Conservation (phyloP, 805 yeast genomes). For the Candida ipomoeae region DNA sequence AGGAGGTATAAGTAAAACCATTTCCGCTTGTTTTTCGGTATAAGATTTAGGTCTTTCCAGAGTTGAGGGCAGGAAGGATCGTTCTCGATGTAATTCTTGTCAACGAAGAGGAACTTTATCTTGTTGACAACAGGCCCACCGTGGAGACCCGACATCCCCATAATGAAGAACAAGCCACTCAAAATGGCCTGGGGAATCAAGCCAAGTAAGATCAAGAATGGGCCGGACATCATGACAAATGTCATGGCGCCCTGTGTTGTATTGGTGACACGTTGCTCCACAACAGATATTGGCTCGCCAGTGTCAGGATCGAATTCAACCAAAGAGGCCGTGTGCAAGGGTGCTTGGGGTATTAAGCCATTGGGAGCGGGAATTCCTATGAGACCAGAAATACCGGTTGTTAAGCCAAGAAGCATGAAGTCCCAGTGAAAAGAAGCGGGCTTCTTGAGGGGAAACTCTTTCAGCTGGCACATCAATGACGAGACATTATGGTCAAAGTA, state of each 20-base stretch:
- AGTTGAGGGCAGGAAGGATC: conserved; percentile 36
- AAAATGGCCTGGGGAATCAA: conserved; percentile 88
- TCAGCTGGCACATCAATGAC: conserved; percentile 85
- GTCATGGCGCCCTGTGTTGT: conserved; percentile 80
- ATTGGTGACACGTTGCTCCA: conserved; percentile 87
- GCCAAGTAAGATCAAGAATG: conserved; percentile 75
- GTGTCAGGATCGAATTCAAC: conserved; percentile 47
- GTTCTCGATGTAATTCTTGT: conserved; percentile 36
- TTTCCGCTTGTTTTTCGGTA: conserved; percentile 28
- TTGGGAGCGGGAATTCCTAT: conserved; percentile 94
- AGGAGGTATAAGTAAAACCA: conserved; percentile 54
- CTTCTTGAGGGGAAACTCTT: conserved; percentile 73
- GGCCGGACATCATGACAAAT: conserved; percentile 85
- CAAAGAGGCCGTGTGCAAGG: conserved; percentile 79
- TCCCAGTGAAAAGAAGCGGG: conserved; percentile 95
- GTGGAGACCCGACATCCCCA: conserved; percentile 81
- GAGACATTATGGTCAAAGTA: conserved; percentile 96
- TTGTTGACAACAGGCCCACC: conserved; percentile 62
- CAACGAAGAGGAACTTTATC: conserved; percentile 60
- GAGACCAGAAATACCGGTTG: conserved; percentile 83
- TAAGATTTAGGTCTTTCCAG: conserved; percentile 27
- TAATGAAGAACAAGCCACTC: conserved; percentile 87
- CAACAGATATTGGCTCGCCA: conserved; percentile 51
- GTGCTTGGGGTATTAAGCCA: conserved; percentile 96
- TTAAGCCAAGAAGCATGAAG: conserved; percentile 74